Evolutionary conservation across 2,329 filamentous ascomycete species (phyloP), one percentile per base, ranked within the genome.

Genomic region (Fusarium haematococcum): DNA sequence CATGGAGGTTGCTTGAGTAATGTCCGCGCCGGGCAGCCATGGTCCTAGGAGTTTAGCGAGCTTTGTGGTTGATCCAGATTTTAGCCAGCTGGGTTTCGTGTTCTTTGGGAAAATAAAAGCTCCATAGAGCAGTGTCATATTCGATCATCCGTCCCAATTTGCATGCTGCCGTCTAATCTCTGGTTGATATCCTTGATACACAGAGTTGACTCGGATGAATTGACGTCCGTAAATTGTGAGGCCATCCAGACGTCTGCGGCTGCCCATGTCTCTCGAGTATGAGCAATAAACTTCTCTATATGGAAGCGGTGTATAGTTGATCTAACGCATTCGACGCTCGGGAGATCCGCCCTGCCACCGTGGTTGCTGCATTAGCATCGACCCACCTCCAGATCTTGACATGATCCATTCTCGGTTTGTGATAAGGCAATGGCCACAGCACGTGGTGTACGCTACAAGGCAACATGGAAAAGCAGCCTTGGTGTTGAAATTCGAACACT

Each of bases 311-410:
- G 59, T 62, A 48, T 62, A n/a, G 30, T 48, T 45, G 30, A n/a
- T 41, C 37, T 59, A 39, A 43, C 30, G 20, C n/a, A 18, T 41
- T 48, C 58, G 27, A 48, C 33, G n/a, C 27, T 48, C 30, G 30
- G 59, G 59, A 62, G 41, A 50, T 50, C 59, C 30, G 59, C 59
- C 43, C 6, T 62, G 20, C 27, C n/a, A 25, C 18, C 25, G 48
- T 56, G 45, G 33, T 54, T 39, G 61, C 25, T 41, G 61, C 48
- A 41, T 41, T 41, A 41, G 48, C 61, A 63, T 41, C 16, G 48
- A 43, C 61, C 41, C 61, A 56, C 48, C 48, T 63, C 48, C 61
- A 56, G 61, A 63, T 63, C 35, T 56, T 54, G 48, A 63, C 35
- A 63, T 63, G 61, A 41, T 43, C 25, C n/a, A n/a, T 63, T 23